Conservation (phyloP, 371 early-diverging fungal genomes). For the Apophysomyces ossiformis region DNA sequence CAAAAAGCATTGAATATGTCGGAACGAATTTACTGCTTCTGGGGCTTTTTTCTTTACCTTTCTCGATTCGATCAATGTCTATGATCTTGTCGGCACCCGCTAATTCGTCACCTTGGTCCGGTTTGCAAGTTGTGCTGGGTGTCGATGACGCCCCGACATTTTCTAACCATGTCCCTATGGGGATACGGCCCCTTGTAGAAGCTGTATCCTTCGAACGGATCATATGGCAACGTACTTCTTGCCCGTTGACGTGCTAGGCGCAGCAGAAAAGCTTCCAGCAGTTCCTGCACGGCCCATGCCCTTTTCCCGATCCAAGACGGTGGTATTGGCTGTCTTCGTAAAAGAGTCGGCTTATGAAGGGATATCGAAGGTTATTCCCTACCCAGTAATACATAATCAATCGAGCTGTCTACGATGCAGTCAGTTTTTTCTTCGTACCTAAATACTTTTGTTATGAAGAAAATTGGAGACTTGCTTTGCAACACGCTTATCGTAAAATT, state of each 20-base stretch:
- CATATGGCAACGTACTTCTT: neutral
- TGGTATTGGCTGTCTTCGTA: neutral
- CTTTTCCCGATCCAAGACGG: too few relatives aligned
- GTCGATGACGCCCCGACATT: neutral
- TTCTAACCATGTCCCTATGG: neutral
- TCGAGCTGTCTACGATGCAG: neutral
- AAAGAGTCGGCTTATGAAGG: neutral
- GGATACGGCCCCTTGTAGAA: neutral
- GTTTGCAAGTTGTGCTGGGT: neutral
- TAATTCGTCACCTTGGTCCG: neutral
- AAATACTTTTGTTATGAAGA: conserved; percentile 10
- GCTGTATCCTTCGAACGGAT: neutral
- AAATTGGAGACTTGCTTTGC: conserved; percentile 8
- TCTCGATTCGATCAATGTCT: conserved; percentile 7
- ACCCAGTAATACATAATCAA: too few relatives aligned
- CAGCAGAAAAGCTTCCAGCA: neutral
- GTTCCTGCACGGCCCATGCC: too few relatives aligned
- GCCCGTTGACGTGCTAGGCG: too few relatives aligned
- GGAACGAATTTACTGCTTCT: too few relatives aligned
- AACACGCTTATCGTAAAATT: conserved; percentile 16
- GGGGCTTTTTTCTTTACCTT: too few relatives aligned
- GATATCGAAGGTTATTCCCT: neutral
- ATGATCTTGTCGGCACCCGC: conserved; percentile 3
- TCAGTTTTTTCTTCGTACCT: conserved; percentile 15
- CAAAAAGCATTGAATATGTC: too few relatives aligned